Base-by-base conservation (phyloP, 306 rosid genomes). In the Trifolium fragiferum region DNA sequence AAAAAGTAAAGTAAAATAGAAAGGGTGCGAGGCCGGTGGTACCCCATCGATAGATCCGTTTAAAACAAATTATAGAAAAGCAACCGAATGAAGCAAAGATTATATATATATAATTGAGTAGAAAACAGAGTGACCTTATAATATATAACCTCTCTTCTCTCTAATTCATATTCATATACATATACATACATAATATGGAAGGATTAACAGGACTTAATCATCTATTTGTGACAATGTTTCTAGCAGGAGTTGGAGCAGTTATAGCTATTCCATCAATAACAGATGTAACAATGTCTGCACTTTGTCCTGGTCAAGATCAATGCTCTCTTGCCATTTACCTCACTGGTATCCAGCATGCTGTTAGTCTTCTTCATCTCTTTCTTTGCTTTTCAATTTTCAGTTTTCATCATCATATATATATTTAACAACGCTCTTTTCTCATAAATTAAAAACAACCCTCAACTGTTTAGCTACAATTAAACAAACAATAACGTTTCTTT, bases 291-390 rank as follows among this genome's bases (percentile, higher is more conserved):
- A 83, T 93, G 86, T 51, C 76, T 1, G 98, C 97, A 4, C 83
- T 91, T 5, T 93, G 98, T 62, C 97, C 94, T 2, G 90, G 86
- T 16, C 82, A 53, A 46, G 88, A 86, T 13, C 82, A 88, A 54
- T 93, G 98, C 59, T 88, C 98, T 0, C 90, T 91, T 20, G 97
- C 98, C 82, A 93, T 91, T 70, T 93, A 89, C 80, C 97, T 93
- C 82, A n/a, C 87, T 19, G 96, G 92, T 6, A 80, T 84, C 65
- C 94, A 89, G 12, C 94, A 93, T 8, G 96, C 86, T 74, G 98
- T 93, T 9, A 73, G 82, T 73, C 37, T 14, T 12, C 10, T 21
- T 10, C n/a, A 9, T 33, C 15, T 49, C 5, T 27, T 4, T 30
- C 33, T 30, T 30, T 30, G 33, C 33, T 30, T 6, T 6, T 32